Percentiles rank a stretch among this genome's conserved stretches.
These are phyloP conservation scores for Hibiscus trionum DNA, from an alignment of 345 rosid genomes.

Conservation along the genomic window DNA sequence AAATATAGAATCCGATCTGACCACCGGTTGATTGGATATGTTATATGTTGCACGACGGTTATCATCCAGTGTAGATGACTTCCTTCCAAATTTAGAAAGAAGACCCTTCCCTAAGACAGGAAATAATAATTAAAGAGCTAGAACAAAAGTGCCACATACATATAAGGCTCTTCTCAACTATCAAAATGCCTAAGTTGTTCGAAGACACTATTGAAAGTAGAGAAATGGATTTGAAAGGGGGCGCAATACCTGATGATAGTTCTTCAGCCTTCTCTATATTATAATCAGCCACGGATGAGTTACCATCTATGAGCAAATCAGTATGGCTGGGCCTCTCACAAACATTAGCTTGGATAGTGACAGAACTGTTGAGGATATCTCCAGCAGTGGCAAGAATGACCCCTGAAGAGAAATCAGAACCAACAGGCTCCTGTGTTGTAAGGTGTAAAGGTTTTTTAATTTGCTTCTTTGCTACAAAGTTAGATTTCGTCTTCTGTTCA, in stretches of 20 bases:
- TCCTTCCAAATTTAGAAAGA: slow-evolving; percentile 48
- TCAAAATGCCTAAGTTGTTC: background rate
- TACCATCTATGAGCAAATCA: slow-evolving; percentile 44
- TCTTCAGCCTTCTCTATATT: slow-evolving; percentile 63
- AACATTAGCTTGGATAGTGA: slow-evolving; percentile 32
- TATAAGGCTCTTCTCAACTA: background rate
- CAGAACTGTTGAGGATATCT: slow-evolving; percentile 36
- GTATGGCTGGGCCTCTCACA: slow-evolving; percentile 40
- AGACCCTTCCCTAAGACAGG: slow-evolving; percentile 46
- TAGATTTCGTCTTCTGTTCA: slow-evolving; percentile 39
- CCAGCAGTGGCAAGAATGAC: slow-evolving; percentile 51
- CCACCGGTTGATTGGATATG: slow-evolving; percentile 34
- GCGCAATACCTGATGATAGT: slow-evolving; percentile 46
- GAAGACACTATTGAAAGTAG: background rate
- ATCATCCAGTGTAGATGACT: slow-evolving; percentile 43
- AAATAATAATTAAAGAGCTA: background rate
- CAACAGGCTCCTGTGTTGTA: slow-evolving; percentile 39
- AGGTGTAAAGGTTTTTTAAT: slow-evolving; percentile 44
- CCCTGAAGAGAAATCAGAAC: slow-evolving; percentile 59
- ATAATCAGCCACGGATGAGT: slow-evolving; percentile 35
- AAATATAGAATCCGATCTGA: slow-evolving; percentile 57
- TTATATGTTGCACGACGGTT: slow-evolving; percentile 58
- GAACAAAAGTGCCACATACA: background rate
- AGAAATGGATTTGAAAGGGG: background rate
- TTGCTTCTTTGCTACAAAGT: slow-evolving; percentile 43